Evolutionary conservation across 2,329 filamentous ascomycete species (phyloP), one percentile per base, ranked within the genome.

Genomic region (Aciculosporium take): DNA sequence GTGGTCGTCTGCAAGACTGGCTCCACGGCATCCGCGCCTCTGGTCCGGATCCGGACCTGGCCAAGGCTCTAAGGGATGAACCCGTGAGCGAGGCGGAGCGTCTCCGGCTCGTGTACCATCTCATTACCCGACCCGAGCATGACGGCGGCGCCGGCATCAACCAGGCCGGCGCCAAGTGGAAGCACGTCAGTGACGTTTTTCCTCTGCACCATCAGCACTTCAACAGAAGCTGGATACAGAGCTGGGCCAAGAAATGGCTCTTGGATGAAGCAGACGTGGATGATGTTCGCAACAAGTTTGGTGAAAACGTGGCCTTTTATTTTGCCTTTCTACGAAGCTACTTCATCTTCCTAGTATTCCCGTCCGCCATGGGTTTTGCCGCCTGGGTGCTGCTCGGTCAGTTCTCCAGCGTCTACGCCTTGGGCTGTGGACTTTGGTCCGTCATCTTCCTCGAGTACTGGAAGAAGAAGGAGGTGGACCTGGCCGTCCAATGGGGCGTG

Each of bases 261-360:
- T 65, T 88, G 20, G 74, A 76, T 41, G 63, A 76, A 28, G 59
- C 69, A 38, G 75, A 86, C 52, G 65, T 93, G n/a, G 76, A 83
- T 53, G 71, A 75, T 36, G 86, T 94, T 47, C 75, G 82, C 21
- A 71, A 86, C 55, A 71, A 79, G 48, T 86, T 87, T 58, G 85
- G 85, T 37, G 81, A 89, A 59, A 81, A 77, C 57, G 83, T 95
- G 44, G 89, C 84, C 28, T 94, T 93, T 60, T 96, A 96, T 65
- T 96, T 94, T 58, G 86, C 88, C 30, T 96, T 96, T 56, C 72
- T 93, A 25, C 84, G 94, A 55, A 81, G 81, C 27, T 96, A 96
- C 62, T 93, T 94, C 56, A 71, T 76, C 44, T 94, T 93, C 56
- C 68, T 94, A 21, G 61, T 84, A n/a, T 81, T 89, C 45, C 87